These are phyloP conservation scores for Kitagawia praeruptora DNA, from an alignment of 129 eudicot species.

Conservation along the genomic window DNA sequence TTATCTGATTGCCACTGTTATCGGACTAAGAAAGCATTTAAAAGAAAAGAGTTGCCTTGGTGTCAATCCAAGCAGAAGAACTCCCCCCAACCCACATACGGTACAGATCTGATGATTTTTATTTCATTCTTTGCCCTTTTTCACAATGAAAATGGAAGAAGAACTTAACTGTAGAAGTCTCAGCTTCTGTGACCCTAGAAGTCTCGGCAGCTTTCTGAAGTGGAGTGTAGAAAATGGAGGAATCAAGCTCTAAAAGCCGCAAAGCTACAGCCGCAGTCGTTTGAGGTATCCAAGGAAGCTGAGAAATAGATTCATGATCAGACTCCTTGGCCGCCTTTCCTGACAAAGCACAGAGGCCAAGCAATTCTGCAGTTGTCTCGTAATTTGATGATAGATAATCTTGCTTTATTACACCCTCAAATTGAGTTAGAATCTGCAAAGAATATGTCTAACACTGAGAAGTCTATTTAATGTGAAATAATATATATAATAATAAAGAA, in stretches of 20 bases:
- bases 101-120: background rate
- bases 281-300: conserved; percentile 89
- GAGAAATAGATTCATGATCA: conserved; percentile 32
- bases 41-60: background rate
- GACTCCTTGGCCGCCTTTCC: conserved; percentile 20
- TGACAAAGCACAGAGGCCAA: conserved; percentile 33
- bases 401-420: conserved; percentile 55
- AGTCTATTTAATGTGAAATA: background rate
- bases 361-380: conserved; percentile 72
- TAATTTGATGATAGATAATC: conserved; percentile 49
- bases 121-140: background rate
- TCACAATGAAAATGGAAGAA: background rate
- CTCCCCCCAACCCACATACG: background rate
- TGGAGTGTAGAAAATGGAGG: conserved; percentile 47
- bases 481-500: background rate
- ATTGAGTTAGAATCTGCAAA: conserved; percentile 59
- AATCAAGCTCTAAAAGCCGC: conserved; percentile 82
- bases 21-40: background rate
- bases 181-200: conserved; percentile 27
- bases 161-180: conserved; percentile 39
- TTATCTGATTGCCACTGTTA: background rate
- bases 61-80: background rate
- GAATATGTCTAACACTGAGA: conserved; percentile 8
- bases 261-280: conserved; percentile 76
- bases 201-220: conserved; percentile 48